These are phyloP conservation scores for Volvox africanus DNA, from an alignment of 139 green algal genomes.

Conservation along the genomic window DNA sequence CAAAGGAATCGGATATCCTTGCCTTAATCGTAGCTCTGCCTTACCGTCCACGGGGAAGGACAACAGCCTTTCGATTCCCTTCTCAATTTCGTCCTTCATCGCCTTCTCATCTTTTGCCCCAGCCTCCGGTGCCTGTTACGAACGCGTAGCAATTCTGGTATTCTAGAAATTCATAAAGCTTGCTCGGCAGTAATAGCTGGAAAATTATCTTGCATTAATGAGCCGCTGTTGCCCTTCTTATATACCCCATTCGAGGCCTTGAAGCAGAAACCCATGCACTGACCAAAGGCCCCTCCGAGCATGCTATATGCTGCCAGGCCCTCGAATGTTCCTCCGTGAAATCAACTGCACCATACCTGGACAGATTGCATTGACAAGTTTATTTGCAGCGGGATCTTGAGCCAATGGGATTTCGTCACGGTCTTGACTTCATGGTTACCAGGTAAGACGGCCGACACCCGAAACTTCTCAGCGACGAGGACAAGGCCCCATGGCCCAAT, in stretches of 20 bases:
- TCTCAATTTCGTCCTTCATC: constrained; percentile 56
- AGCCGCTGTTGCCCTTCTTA: no score
- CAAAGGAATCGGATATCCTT: no score
- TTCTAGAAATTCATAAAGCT: no score
- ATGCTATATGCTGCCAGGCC: no score
- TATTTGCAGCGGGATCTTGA: constrained; percentile 84
- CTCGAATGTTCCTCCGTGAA: no score
- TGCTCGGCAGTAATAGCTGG: no score
- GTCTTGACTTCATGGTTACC: constrained; percentile 90
- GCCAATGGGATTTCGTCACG: constrained; percentile 86
- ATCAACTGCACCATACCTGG: not conserved
- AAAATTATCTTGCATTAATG: no score
- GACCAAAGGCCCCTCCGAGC: no score
- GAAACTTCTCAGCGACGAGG: constrained; percentile 86
- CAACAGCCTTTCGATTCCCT: constrained; percentile 43
- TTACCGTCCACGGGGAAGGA: constrained; percentile 55
- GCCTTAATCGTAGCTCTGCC: not conserved
- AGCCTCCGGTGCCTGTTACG: constrained; percentile 47
- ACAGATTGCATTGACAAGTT: constrained; percentile 24
- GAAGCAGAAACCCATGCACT: no score
- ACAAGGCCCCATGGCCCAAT: constrained; percentile 81
- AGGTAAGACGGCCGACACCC: constrained; percentile 81
- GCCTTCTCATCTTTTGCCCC: constrained; percentile 40
- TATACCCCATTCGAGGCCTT: no score
- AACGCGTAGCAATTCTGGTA: not conserved